phyloP scores from a whole-genome alignment of 2,329 filamentous ascomycete species.

The Exophiala calicioides region DNA sequence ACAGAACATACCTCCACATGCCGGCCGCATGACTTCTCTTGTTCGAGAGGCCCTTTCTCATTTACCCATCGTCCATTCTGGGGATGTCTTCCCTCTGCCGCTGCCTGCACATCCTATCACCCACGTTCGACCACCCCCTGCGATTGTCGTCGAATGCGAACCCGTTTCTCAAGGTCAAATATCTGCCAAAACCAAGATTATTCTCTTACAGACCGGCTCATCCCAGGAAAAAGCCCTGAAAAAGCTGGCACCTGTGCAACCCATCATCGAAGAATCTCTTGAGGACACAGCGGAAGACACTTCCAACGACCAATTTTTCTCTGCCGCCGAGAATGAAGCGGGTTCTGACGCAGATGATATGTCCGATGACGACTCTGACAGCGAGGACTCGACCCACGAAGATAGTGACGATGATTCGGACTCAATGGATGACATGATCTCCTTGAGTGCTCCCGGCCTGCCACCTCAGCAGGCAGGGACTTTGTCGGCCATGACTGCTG shows the following conservation, averaged over 20 bases:
- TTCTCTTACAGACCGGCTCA: constrained; percentile 63
- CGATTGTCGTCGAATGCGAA: constrained; percentile 88
- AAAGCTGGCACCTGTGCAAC: constrained; percentile 48
- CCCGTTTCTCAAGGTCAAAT: constrained; percentile 87
- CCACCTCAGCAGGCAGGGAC: constrained; percentile 76
- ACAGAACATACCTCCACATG: constrained; percentile 24
- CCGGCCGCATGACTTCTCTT: constrained; percentile 44
- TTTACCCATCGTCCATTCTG: constrained; percentile 76
- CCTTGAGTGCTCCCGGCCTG: constrained; percentile 75
- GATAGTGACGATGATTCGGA: constrained; percentile 82
- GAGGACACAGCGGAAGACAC: constrained; percentile 72
- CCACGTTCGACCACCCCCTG: constrained; percentile 78
- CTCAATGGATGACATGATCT: constrained; percentile 91
- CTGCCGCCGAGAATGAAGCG: constrained; percentile 74
- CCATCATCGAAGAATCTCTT: constrained; percentile 61
- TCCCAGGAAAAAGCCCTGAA: constrained; percentile 45
- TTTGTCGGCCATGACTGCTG: constrained; percentile 75
- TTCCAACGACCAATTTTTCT: constrained; percentile 88
- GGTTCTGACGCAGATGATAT: constrained; percentile 55
- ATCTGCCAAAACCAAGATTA: constrained; percentile 75
- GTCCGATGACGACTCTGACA: constrained; percentile 64
- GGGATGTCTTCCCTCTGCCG: constrained; percentile 78
- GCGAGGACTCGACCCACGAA: constrained; percentile 47
- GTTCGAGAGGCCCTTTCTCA: constrained; percentile 73
- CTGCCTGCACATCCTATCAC: constrained; percentile 80